Base-by-base conservation (phyloP, 2,329 filamentous ascomycete genomes). In the Leptoxyphium fumago region DNA sequence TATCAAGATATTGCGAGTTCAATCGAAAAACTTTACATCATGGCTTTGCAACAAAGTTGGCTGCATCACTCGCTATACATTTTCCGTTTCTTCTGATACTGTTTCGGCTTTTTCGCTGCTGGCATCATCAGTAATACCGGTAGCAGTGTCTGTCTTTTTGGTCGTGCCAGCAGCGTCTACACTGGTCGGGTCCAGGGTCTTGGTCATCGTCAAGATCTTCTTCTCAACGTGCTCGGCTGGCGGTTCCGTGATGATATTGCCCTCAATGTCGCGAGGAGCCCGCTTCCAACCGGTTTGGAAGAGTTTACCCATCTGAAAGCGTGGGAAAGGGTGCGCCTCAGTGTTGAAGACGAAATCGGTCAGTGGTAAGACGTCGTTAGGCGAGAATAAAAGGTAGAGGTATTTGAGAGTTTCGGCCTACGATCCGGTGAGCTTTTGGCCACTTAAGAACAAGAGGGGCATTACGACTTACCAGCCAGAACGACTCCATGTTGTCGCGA, bases 321-420 rank as follows among this genome's bases (percentile, higher is more conserved):
- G 72, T 7, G 91, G 91, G 47, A 98, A 73, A 1, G 84, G 77
- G 63, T 98, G 91, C 1, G 87, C 91, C 67, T 98, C 91, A 1
- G 91, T 98, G 62, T 98, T 98, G 59, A 96, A 79, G 34, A 98
- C 87, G 21, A 94, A 72, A 55, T 88, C 77, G 54, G 91, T 83
- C 29, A 98, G 71, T 2, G 88, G 86, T 38, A 96, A 69, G 32
- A 95, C 64, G 48, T 93, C 84, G 50, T 81, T 71, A 3, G 84
- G 79, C 2, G 85, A 88, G 66, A 98, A 98, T 29, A 98, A 72
- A 36, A 98, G 76, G 63, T 94, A 98, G 61, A 98, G 83, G 62
- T 98, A 98, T 66, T 98, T 98, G 39, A 98, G 71, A 17, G 91
- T 98, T 68, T 98, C 91, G 40, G 91, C 88, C 82, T 86, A 46